Conservation (phyloP, 805 yeast genomes). For the Kodamaea restingae region DNA sequence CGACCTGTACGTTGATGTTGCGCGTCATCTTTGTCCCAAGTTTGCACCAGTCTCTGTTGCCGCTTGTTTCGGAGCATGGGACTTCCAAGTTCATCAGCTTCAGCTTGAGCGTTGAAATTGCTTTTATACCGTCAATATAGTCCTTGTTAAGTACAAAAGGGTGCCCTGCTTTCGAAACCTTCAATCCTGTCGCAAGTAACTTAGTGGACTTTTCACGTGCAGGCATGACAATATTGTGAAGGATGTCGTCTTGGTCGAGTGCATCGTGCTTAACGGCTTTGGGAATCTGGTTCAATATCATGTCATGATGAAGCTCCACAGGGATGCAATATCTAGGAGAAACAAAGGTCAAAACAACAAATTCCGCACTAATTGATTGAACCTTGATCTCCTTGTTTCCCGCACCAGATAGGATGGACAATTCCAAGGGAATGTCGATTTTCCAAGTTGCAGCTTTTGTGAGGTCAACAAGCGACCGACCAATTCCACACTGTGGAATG, state of each 20-base stretch:
- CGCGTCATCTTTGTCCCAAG: not conserved
- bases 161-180: not conserved
- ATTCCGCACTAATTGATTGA: slow-evolving; percentile 21
- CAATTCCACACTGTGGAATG: slow-evolving; percentile 17
- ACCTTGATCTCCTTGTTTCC: slow-evolving; percentile 10
- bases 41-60: not conserved
- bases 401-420: slow-evolving; percentile 1
- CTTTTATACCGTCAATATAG: slow-evolving; percentile 2
- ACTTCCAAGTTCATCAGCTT: slow-evolving; percentile 6
- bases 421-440: slow-evolving; percentile 24
- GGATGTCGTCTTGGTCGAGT: slow-evolving; percentile 19
- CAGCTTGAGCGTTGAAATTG: slow-evolving; percentile 1
- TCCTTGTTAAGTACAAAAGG: not conserved
- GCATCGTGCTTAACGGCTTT: not conserved
- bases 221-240: slow-evolving; percentile 20
- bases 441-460: slow-evolving; percentile 17
- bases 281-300: slow-evolving; percentile 21
- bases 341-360: slow-evolving; percentile 26
- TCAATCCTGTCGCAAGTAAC: not conserved
- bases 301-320: slow-evolving; percentile 34
- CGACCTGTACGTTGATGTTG: not conserved
- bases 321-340: slow-evolving; percentile 35
- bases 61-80: slow-evolving; percentile 1
- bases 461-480: not conserved
- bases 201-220: slow-evolving; percentile 12